phyloP scores from a whole-genome alignment of 2,329 filamentous ascomycete species.

The Trichoderma sp. region DNA sequence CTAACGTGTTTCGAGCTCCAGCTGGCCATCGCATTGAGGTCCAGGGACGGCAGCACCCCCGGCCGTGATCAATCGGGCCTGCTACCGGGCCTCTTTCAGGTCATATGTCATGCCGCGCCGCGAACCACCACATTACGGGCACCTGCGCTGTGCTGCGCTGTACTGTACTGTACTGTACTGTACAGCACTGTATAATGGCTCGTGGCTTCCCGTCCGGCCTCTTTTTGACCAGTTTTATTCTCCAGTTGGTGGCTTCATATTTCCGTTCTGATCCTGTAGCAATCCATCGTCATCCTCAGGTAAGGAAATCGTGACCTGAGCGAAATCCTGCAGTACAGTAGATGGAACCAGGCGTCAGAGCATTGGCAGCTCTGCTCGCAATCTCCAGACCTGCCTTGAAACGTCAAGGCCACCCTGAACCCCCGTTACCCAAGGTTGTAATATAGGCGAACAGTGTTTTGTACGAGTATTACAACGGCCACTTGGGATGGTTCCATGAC shows the following conservation, averaged over 20 bases:
- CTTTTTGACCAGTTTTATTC: not conserved
- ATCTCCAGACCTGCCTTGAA: not conserved
- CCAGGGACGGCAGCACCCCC: conserved; percentile 19
- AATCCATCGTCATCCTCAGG: not conserved
- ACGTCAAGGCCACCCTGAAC: not conserved
- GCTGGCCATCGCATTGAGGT: conserved; percentile 26
- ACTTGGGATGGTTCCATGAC: not conserved
- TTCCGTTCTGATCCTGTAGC: not conserved
- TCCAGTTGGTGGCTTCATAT: not conserved
- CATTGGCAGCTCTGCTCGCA: not conserved
- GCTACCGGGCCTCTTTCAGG: conserved; percentile 20
- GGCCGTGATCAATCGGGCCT: conserved; percentile 21
- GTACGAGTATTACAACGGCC: not conserved
- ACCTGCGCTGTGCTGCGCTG: too few relatives aligned
- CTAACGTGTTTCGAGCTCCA: conserved; percentile 42
- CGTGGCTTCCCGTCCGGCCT: not conserved
- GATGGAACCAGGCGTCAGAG: not conserved
- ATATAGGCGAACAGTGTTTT: not conserved
- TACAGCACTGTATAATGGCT: not conserved
- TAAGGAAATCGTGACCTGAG: not conserved
- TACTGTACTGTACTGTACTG: too few relatives aligned
- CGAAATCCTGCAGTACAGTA: not conserved
- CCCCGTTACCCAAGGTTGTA: not conserved
- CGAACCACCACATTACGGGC: conserved; percentile 13
- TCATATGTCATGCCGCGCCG: conserved; percentile 21